Base-by-base conservation (phyloP, 2,329 filamentous ascomycete species). In the Botrytis porri region DNA sequence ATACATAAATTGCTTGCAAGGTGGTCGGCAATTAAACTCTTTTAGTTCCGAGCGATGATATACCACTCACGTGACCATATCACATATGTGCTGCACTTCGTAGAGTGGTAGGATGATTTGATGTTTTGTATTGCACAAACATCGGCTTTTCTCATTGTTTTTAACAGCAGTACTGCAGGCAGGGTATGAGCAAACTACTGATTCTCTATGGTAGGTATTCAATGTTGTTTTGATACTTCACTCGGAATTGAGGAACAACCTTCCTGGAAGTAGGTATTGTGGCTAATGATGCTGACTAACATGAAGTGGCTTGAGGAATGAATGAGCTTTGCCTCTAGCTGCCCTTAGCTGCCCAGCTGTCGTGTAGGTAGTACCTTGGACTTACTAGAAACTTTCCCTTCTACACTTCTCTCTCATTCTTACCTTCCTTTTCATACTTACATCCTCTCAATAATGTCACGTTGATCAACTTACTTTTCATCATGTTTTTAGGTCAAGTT, bases 401-500 rank as follows among this genome's bases (percentile, higher is more conserved):
- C 48, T 48, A 14, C 18, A 4, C 22, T n/a, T 54, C 12, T 35
- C 18, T 29, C 25, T 29, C 59, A 20, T 20, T 20, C 39, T 10
- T 64, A 45, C 20, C 39, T 25, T 6, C n/a, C 8, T 60, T 29
- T n/a, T 51, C 35, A 20, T 37, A 41, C 37, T 6, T 39, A 10
- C 20, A 57, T n/a, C 29, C 14, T 60, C 37, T 16, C 3, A 62
- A 61, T 18, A 61, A 61, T 70, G 7, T 61, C 51, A 43, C 2
- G 43, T 35, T 35, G 35, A 62, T 35, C 54, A 45, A 45, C 12
- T 41, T 57, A 69, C n/a, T 4, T 37, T 45, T 41, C 39, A 73
- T 39, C 32, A 94, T 95, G 92, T 91, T 94, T 74, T 85, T 96
- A 60, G 88, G 88, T 51, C 90, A 91, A 73, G 88, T 96, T 62